phyloP scores from a whole-genome alignment of 768 basidiomycete species.

The Cubamyces sp. region DNA sequence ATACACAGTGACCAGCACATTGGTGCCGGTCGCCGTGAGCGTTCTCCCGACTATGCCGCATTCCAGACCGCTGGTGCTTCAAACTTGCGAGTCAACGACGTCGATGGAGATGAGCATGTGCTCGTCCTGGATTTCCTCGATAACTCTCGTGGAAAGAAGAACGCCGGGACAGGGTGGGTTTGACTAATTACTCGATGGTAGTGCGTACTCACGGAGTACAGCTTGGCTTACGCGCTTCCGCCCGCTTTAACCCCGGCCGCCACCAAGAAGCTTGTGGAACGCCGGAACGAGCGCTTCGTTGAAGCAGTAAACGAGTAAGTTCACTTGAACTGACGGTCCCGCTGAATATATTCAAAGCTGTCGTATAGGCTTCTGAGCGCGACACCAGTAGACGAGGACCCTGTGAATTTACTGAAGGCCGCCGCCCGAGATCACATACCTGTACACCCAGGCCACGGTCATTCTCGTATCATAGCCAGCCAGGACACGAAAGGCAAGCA shows the following conservation, averaged over 20 bases:
- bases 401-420: constrained; percentile 62
- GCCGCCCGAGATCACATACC: constrained; percentile 77
- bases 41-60: constrained; percentile 47
- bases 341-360: background rate
- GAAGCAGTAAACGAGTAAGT: constrained; percentile 69
- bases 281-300: constrained; percentile 65
- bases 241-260: constrained; percentile 57
- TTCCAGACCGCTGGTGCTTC: constrained; percentile 25
- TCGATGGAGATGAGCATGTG: constrained; percentile 51
- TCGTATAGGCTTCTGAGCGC: constrained; percentile 59
- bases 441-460: constrained; percentile 49
- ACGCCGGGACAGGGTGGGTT: constrained; percentile 34
- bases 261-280: constrained; percentile 71
- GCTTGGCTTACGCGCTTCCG: constrained; percentile 36
- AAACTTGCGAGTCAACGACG: constrained; percentile 33
- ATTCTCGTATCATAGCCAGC: constrained; percentile 2
- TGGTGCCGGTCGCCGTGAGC: constrained; percentile 32
- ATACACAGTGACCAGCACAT: constrained; percentile 47
- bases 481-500: constrained; percentile 23
- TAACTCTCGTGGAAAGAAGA: constrained; percentile 41
- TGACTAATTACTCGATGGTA: constrained; percentile 36
- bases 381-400: constrained; percentile 56
- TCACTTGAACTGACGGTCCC: background rate
- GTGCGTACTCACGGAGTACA: constrained; percentile 34
- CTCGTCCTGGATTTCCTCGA: constrained; percentile 57